Percentiles rank a stretch among this genome's conserved stretches.
Conservation (phyloP, 495 filamentous ascomycete species). For the Aspergillus homomorphus region DNA sequence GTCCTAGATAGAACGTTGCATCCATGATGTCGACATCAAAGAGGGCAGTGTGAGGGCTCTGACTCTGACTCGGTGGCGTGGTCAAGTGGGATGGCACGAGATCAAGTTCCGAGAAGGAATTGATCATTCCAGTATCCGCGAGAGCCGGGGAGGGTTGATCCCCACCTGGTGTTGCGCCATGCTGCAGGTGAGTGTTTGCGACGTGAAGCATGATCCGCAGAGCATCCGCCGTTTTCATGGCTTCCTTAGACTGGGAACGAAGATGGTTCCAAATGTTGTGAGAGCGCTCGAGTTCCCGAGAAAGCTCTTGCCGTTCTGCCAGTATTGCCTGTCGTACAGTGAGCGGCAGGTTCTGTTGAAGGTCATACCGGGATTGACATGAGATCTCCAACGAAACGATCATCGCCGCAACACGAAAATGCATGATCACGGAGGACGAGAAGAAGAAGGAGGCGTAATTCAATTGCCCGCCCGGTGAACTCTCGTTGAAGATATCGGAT, state of each 20-base stretch:
- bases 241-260: conserved; percentile 18
- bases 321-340: not conserved
- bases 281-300: conserved; percentile 13
- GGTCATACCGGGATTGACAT: conserved; percentile 19
- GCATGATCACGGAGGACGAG: conserved; percentile 16
- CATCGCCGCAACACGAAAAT: conserved; percentile 23
- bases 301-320: conserved; percentile 7
- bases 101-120: not conserved
- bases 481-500: conserved; percentile 67
- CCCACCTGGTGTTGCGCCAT: not conserved
- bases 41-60: not conserved
- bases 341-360: conserved; percentile 15
- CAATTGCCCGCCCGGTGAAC: conserved; percentile 55
- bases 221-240: conserved; percentile 18
- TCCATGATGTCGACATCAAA: conserved; percentile 2
- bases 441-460: conserved; percentile 21
- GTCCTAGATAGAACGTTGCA: not conserved
- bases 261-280: conserved; percentile 18
- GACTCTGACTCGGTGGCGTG: not conserved
- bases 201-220: conserved; percentile 21
- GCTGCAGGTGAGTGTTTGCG: conserved; percentile 23
- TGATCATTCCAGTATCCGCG: not conserved
- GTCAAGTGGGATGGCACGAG: not conserved
- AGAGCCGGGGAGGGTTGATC: not conserved
- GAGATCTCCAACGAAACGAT: conserved; percentile 23